These are phyloP conservation scores for Candida tammaniensis DNA, from an alignment of 805 yeast species.

Conservation along the genomic window DNA sequence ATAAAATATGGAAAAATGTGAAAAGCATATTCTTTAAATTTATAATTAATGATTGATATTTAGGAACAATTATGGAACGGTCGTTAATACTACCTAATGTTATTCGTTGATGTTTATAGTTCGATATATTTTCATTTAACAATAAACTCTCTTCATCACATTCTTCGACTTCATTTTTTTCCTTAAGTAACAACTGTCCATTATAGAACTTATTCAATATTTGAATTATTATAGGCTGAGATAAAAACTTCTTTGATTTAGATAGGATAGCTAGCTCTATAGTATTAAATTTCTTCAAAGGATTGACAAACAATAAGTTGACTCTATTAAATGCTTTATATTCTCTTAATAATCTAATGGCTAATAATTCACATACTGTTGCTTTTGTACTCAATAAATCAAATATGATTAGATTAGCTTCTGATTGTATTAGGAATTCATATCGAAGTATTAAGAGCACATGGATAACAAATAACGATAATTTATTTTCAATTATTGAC, in stretches of 20 bases:
- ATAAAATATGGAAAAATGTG: constrained; percentile 16
- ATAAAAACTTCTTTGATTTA: constrained; percentile 49
- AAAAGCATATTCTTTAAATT: constrained; percentile 30
- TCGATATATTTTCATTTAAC: constrained; percentile 20
- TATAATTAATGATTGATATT: constrained; percentile 39
- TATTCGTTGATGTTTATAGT: constrained; percentile 30
- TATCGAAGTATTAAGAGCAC: constrained; percentile 33
- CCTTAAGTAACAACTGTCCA: constrained; percentile 43
- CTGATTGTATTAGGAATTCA: constrained; percentile 39
- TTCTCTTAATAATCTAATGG: constrained; percentile 48
- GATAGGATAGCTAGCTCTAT: constrained; percentile 51
- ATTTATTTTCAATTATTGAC: constrained; percentile 14
- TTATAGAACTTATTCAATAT: constrained; percentile 49
- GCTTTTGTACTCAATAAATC: constrained; percentile 45
- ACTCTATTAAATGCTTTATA: constrained; percentile 42
- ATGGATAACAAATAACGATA: constrained; percentile 26
- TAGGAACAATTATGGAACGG: constrained; percentile 37
- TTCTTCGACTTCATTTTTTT: constrained; percentile 5
- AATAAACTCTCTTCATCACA: constrained; percentile 15
- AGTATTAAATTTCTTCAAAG: constrained; percentile 45
- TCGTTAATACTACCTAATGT: constrained; percentile 28
- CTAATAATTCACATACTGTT: constrained; percentile 51
- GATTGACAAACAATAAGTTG: constrained; percentile 44
- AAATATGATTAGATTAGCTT: constrained; percentile 33
- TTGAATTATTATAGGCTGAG: constrained; percentile 50